A percentile compares a stretch with the other conserved stretches of the same genome.
These are phyloP conservation scores for Apiospora aurea DNA, from an alignment of 2,329 filamentous ascomycete genomes.

Conservation along the genomic window DNA sequence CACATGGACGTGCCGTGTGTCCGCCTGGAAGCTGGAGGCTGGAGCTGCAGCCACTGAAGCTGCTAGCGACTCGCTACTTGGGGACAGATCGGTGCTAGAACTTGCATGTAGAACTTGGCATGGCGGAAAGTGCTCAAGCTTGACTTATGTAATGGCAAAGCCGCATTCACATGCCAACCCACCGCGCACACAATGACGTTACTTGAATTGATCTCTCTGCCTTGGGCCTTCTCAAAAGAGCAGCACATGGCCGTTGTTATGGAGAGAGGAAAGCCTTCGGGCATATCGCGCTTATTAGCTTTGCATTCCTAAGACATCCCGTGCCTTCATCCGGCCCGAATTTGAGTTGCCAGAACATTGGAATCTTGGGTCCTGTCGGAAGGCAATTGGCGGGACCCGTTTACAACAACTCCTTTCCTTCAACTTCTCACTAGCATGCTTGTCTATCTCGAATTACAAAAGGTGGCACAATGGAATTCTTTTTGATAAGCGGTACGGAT, in stretches of 20 bases:
- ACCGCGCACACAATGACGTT: conserved; percentile 7
- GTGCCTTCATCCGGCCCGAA: background rate
- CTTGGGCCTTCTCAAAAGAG: background rate
- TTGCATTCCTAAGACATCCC: background rate
- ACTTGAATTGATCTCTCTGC: background rate
- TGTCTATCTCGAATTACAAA: background rate
- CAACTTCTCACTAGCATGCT: background rate
- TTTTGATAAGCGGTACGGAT: no score
- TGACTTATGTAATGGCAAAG: conserved; percentile 13
- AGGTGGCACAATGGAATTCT: background rate
- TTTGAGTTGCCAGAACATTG: background rate
- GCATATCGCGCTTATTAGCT: background rate
- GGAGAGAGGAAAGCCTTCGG: background rate
- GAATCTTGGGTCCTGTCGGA: background rate
- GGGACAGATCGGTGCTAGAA: background rate
- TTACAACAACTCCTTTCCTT: background rate
- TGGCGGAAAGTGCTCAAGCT: background rate
- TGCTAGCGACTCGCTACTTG: background rate
- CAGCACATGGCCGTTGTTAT: background rate
- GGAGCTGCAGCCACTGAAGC: background rate
- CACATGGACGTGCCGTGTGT: background rate
- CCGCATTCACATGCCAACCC: conserved; percentile 19
- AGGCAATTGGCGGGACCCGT: background rate
- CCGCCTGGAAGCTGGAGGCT: background rate
- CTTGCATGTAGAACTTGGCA: background rate